A percentile compares a stretch with the other conserved stretches of the same genome.
Evolutionary conservation across 2,329 filamentous ascomycete genomes (phyloP).

Genomic region (Penicillium oxalicum): DNA sequence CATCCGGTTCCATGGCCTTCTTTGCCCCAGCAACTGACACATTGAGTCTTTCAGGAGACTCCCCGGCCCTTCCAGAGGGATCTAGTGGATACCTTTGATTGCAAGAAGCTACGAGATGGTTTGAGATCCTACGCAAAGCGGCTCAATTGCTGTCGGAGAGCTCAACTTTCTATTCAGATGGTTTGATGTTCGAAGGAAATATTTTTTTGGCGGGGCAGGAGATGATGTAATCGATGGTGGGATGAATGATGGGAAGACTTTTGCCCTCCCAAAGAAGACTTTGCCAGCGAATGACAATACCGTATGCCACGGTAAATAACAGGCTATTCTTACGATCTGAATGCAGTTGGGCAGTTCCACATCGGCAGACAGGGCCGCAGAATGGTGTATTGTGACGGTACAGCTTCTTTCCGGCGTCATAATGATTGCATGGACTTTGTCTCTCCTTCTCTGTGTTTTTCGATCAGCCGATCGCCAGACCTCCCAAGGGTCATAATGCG

Average conservation of each 20-base stretch:
- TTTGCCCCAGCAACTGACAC: conserved; percentile 18
- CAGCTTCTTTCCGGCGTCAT: too few species aligned
- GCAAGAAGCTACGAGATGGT: conserved; percentile 3
- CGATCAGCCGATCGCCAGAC: neutral
- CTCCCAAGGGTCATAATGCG: conserved; percentile 14
- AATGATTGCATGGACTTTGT: too few species aligned
- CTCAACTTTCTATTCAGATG: neutral
- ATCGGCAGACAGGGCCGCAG: too few species aligned
- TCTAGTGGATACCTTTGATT: conserved; percentile 7
- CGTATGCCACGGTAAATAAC: too few species aligned
- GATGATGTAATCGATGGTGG: conserved; percentile 22
- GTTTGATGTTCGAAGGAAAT: conserved; percentile 6
- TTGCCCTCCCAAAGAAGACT: neutral
- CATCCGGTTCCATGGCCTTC: conserved; percentile 32
- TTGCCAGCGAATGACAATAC: neutral
- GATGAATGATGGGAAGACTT: conserved; percentile 10
- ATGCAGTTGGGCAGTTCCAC: too few species aligned
- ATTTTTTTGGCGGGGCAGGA: conserved; percentile 17
- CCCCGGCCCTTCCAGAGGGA: conserved; percentile 12
- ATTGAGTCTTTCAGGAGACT: conserved; percentile 7
- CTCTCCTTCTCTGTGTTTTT: too few species aligned
- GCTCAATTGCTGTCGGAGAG: conserved; percentile 5
- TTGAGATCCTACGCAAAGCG: neutral
- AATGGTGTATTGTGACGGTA: too few species aligned
- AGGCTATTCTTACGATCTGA: too few species aligned